A percentile compares a stretch with the other conserved stretches of the same genome.
Conservation (phyloP, 2,329 filamentous ascomycete genomes). For the Calonectria hongkongensis region DNA sequence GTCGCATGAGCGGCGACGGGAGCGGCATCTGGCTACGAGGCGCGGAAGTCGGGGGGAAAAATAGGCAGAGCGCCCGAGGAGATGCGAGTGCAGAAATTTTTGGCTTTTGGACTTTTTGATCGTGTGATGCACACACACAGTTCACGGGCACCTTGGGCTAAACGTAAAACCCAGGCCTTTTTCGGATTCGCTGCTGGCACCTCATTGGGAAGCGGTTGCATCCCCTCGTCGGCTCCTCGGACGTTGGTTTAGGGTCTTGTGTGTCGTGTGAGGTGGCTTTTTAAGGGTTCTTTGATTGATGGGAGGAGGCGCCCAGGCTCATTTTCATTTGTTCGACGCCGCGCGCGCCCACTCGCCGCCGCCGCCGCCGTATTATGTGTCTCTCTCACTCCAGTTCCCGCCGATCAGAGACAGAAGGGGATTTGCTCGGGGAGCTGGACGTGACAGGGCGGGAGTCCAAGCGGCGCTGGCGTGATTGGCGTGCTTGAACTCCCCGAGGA, state of each 20-base stretch:
- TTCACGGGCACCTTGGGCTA: not conserved
- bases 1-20: constrained; percentile 31
- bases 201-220: not conserved
- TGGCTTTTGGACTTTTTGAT: not conserved
- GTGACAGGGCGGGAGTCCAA: constrained; percentile 1
- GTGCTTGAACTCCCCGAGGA: constrained; percentile 12
- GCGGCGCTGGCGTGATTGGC: constrained; percentile 11
- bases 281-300: not conserved
- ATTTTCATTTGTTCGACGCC: not conserved
- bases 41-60: constrained; percentile 35
- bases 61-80: not conserved
- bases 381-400: not conserved
- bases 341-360: no score
- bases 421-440: constrained; percentile 10
- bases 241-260: no score
- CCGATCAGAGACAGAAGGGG: not conserved
- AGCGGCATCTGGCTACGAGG: not conserved
- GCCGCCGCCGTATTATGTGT: not conserved
- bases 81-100: not conserved
- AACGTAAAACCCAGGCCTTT: not conserved
- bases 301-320: not conserved
- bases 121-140: not conserved
- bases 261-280: not conserved
- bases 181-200: not conserved
- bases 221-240: not conserved